Evolutionary conservation across 768 basidiomycete genomes (phyloP).

Genomic region (Phylloporus sp.): DNA sequence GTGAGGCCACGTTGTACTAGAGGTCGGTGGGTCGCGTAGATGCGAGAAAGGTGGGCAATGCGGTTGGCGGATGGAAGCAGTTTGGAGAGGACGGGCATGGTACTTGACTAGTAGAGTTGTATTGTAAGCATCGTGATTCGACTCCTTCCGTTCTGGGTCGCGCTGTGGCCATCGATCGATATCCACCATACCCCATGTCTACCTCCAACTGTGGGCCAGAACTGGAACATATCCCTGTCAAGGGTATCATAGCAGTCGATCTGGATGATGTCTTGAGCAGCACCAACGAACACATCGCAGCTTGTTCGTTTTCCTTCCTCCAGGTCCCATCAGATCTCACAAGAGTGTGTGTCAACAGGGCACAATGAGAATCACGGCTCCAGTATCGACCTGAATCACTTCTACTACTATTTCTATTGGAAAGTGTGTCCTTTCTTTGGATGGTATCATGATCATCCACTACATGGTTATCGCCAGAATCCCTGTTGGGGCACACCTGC

Average conservation of each 20-base stretch:
- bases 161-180: not conserved
- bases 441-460: not conserved
- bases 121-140: too few species aligned
- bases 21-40: conserved; percentile 65
- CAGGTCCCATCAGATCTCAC: not conserved
- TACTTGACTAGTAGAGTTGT: too few species aligned
- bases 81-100: conserved; percentile 30
- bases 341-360: conserved; percentile 38
- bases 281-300: conserved; percentile 54
- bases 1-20: conserved; percentile 69
- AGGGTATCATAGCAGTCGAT: conserved; percentile 55
- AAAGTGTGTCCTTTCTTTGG: conserved; percentile 38
- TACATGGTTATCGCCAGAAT: conserved; percentile 32
- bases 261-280: conserved; percentile 62
- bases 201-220: not conserved
- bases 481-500: conserved; percentile 56
- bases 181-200: conserved; percentile 7
- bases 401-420: conserved; percentile 77
- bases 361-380: conserved; percentile 59
- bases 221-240: conserved; percentile 8
- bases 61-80: conserved; percentile 32
- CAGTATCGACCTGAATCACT: conserved; percentile 46
- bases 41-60: conserved; percentile 40
- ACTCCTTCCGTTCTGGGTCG: not conserved
- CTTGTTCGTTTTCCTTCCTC: conserved; percentile 38